Evolutionary conservation across 192 early-diverging fungal species (phyloP), one percentile per base, ranked within the genome.

Genomic region (Rhizophagus prolifer): DNA sequence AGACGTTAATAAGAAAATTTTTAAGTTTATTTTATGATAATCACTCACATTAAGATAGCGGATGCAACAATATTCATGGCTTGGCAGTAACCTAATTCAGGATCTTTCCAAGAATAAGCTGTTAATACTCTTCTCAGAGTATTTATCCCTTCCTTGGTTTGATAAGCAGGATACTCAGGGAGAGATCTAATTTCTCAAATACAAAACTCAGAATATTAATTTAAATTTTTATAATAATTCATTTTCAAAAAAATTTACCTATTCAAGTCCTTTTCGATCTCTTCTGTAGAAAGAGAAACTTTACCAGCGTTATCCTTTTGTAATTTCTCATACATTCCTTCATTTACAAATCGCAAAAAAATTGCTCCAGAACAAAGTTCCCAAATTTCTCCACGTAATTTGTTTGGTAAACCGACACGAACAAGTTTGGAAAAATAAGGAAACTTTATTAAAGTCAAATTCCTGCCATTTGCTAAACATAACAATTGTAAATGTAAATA

Each of bases 41-140:
- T 60, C 30, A 30, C 82, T 75, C 83, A 86, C 83, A 99, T 95
- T 61, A 99, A 84, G 77, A 99, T 85, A 0, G 96, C 94, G 34
- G 93, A 95, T 59, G 95, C 95, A 1, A 99, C 93, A 86, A 99
- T 96, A 82, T 99, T 99, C 98, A 99, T 99, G 3, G 98, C 97
- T 81, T 99, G 98, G 82, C 98, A 99, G 83, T 99, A 99, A n/a
- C 98, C 98, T 25, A 99, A 90, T 81, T 97, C 95, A 0, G 93
- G 88, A 73, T 94, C 90, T 72, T 90, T 91, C 89, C 91, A 90
- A 23, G 93, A 86, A 78, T 95, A 95, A 3, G 93, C 92, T 70
- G 91, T 93, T 58, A 99, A 84, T 30, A 98, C 97, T 23, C 96
- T 90, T n/a, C 98, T 91, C 59, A 99, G 85, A 6, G 94, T 90